phyloP scores from a whole-genome alignment of 2,329 filamentous ascomycete species.

The Fusarium oxysporum region DNA sequence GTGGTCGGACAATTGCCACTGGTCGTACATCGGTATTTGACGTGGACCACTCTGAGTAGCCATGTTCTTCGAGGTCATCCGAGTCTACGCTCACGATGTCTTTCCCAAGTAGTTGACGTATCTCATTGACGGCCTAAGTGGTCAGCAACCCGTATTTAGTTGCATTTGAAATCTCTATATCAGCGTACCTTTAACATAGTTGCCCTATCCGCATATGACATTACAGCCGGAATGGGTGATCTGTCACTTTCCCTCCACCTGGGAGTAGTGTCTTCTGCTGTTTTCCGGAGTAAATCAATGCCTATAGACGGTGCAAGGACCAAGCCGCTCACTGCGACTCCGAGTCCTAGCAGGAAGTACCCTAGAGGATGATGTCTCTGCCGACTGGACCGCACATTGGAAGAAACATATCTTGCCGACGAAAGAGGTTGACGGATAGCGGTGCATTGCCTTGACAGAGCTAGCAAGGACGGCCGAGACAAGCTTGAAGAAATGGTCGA shows the following conservation, averaged over 20 bases:
- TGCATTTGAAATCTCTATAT: rapidly evolving
- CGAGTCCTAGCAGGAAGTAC: neutral
- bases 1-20: constrained; percentile 73
- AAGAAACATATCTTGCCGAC: neutral
- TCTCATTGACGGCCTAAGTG: neutral
- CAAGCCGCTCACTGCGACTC: neutral
- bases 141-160: neutral
- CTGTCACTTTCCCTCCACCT: neutral
- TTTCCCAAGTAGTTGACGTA: constrained; percentile 53
- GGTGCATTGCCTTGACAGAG: neutral
- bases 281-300: neutral
- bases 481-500: neutral
- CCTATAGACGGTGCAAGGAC: neutral
- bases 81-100: constrained; percentile 71
- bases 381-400: neutral
- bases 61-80: constrained; percentile 63
- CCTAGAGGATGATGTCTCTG: neutral
- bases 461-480: too few relatives aligned
- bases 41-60: neutral
- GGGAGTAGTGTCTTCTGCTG: neutral
- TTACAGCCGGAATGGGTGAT: neutral
- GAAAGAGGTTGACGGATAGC: rapidly evolving
- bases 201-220: neutral
- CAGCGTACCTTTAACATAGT: neutral
- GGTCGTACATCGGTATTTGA: constrained; percentile 66